phyloP scores from a whole-genome alignment of 2,329 filamentous ascomycete species.

The Orbilia quercus region DNA sequence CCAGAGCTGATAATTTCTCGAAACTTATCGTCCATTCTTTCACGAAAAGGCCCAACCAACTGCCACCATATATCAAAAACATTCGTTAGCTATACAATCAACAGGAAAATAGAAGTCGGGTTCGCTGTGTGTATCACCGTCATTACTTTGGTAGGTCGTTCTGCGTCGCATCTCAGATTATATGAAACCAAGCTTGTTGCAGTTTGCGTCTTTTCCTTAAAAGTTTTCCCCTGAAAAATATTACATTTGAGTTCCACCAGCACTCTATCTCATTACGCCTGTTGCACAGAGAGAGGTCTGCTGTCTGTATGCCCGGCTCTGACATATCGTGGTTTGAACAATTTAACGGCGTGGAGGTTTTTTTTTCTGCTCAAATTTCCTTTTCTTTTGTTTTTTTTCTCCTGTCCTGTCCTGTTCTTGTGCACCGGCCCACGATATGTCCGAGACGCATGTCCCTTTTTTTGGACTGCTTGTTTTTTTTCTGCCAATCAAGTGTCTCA shows the following conservation, averaged over 20 bases:
- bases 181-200: conserved; percentile 55
- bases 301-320: conserved; percentile 3
- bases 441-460: conserved; percentile 16
- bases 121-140: conserved; percentile 3
- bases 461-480: conserved; percentile 26
- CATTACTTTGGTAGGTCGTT: conserved; percentile 44
- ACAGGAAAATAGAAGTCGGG: conserved; percentile 21
- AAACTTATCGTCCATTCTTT: conserved; percentile 56
- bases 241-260: conserved; percentile 2
- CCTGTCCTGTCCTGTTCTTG: no score
- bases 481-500: neutral
- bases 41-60: conserved; percentile 16
- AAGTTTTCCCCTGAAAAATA: conserved; percentile 3
- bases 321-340: neutral
- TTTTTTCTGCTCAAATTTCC: neutral
- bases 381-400: no score
- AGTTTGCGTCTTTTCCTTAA: conserved; percentile 34
- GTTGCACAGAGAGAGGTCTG: neutral
- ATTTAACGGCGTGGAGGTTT: neutral
- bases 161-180: conserved; percentile 21
- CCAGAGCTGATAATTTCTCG: conserved; percentile 39
- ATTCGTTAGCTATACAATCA: conserved; percentile 37
- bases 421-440: conserved; percentile 6
- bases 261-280: neutral
- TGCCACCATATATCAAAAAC: conserved; percentile 13